Evolutionary conservation across 352 stramenopile species (phyloP).

Genomic region (Phytophthora pluvialis): DNA sequence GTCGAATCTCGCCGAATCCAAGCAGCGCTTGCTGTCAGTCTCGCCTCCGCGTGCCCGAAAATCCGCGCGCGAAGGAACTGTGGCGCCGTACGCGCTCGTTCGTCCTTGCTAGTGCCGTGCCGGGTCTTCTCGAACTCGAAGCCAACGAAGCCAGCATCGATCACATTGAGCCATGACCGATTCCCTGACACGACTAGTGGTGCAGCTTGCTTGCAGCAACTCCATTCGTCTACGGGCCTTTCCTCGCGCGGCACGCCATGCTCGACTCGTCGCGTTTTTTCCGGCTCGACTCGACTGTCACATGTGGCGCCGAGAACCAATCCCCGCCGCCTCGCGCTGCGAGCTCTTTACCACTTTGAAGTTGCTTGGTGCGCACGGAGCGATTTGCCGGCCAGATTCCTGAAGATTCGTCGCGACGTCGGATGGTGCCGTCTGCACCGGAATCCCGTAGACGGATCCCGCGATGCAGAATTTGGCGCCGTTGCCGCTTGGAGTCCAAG

Average conservation of each 20-base stretch:
- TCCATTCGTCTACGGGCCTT: conserved; percentile 25
- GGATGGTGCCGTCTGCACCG: conserved; percentile 8
- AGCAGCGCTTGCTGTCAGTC: no score
- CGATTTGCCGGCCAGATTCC: conserved; percentile 21
- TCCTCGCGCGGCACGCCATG: conserved; percentile 8
- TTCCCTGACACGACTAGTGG: neutral
- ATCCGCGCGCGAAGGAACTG: no score
- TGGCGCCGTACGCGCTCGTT: no score
- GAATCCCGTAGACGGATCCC: conserved; percentile 6
- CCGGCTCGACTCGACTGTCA: conserved; percentile 22
- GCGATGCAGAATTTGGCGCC: conserved; percentile 4
- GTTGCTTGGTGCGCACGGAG: conserved; percentile 14
- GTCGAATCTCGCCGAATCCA: neutral
- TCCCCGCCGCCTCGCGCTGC: neutral
- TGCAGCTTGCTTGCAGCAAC: conserved; percentile 10
- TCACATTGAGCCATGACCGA: no score
- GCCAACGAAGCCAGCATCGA: no score
- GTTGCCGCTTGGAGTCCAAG: neutral
- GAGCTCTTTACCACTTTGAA: conserved; percentile 24
- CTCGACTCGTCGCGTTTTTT: conserved; percentile 28
- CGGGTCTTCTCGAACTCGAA: no score
- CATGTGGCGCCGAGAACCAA: conserved; percentile 16
- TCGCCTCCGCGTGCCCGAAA: no score
- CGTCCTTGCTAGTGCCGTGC: no score
- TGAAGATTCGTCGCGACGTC: conserved; percentile 25